Evolutionary conservation across 1,139 yeast genomes (phyloP).

Genomic region (Sporopachydermia cereana): DNA sequence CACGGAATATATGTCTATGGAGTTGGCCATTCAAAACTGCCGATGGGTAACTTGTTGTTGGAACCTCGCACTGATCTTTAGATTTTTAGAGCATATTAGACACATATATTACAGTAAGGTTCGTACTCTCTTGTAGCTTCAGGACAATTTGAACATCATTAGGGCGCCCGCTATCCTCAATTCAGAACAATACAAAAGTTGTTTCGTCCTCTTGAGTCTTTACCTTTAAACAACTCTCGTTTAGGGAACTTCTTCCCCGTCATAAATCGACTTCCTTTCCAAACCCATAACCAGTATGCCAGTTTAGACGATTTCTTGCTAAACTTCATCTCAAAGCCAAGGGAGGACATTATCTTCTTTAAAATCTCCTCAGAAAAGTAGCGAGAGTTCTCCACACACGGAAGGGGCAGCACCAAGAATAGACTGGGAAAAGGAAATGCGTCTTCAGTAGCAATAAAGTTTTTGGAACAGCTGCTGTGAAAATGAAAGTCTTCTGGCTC

Average conservation of each 20-base stretch:
- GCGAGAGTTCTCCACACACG: constrained; percentile 75
- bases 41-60: constrained; percentile 48
- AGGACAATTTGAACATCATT: too few relatives aligned
- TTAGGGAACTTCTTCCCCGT: not conserved
- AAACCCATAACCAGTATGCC: constrained; percentile 61
- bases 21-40: constrained; percentile 42
- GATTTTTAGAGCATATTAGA: not conserved
- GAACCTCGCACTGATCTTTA: constrained; percentile 33
- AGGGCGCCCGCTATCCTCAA: too few relatives aligned
- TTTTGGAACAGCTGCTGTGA: not conserved
- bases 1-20: constrained; percentile 46
- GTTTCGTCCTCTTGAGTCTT: constrained; percentile 2
- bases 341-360: constrained; percentile 35
- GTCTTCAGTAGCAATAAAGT: constrained; percentile 11
- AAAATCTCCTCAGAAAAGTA: constrained; percentile 44
- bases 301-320: constrained; percentile 58
- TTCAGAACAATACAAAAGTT: not conserved
- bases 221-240: not conserved
- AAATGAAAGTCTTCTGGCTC: constrained; percentile 12
- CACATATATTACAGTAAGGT: too few relatives aligned
- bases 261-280: constrained; percentile 25
- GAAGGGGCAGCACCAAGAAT: constrained; percentile 78
- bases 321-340: constrained; percentile 44
- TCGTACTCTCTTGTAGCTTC: too few relatives aligned
- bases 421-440: constrained; percentile 24